A percentile compares a stretch with the other conserved stretches of the same genome.
Conservation (phyloP, 768 basidiomycete genomes). For the Phylloporus arenicola region DNA sequence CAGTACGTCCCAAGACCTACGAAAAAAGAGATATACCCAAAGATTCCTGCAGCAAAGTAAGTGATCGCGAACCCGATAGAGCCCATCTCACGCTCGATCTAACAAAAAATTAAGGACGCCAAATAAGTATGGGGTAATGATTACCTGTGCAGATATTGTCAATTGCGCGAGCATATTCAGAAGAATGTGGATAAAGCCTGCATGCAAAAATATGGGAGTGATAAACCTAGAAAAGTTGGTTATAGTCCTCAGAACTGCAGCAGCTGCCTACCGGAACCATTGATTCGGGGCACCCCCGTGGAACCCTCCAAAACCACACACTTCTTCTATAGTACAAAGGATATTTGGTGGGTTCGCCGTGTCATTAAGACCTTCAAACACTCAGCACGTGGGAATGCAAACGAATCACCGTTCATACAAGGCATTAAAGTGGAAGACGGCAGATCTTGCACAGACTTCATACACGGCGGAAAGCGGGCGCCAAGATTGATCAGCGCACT, state of each 20-base stretch:
- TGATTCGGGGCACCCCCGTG: slow-evolving; percentile 44
- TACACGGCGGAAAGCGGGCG: slow-evolving; percentile 90
- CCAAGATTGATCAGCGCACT: slow-evolving; percentile 82
- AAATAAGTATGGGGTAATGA: not conserved
- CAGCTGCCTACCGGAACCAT: slow-evolving; percentile 42
- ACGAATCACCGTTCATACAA: slow-evolving; percentile 40
- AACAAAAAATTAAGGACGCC: slow-evolving; percentile 3
- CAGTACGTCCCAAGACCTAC: not conserved
- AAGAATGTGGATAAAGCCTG: slow-evolving; percentile 88
- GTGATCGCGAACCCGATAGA: slow-evolving; percentile 78
- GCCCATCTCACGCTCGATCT: slow-evolving; percentile 92
- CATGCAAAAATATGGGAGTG: slow-evolving; percentile 87
- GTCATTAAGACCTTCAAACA: slow-evolving; percentile 64
- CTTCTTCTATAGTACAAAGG: slow-evolving; percentile 69
- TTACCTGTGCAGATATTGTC: slow-evolving; percentile 71
- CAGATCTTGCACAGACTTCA: slow-evolving; percentile 63
- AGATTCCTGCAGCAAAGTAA: slow-evolving; percentile 89
- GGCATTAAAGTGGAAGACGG: slow-evolving; percentile 50
- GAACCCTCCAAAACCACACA: slow-evolving; percentile 88
- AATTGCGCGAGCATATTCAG: slow-evolving; percentile 89
- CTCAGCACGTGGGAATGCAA: slow-evolving; percentile 9
- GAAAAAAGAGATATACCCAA: slow-evolving; percentile 51
- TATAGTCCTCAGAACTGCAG: slow-evolving; percentile 40
- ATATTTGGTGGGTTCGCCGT: slow-evolving; percentile 70
- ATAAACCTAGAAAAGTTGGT: slow-evolving; percentile 55